A percentile compares a stretch with the other conserved stretches of the same genome.
Evolutionary conservation across 2,329 filamentous ascomycete species (phyloP).

Genomic region (Fusarium brevicatenulatum): DNA sequence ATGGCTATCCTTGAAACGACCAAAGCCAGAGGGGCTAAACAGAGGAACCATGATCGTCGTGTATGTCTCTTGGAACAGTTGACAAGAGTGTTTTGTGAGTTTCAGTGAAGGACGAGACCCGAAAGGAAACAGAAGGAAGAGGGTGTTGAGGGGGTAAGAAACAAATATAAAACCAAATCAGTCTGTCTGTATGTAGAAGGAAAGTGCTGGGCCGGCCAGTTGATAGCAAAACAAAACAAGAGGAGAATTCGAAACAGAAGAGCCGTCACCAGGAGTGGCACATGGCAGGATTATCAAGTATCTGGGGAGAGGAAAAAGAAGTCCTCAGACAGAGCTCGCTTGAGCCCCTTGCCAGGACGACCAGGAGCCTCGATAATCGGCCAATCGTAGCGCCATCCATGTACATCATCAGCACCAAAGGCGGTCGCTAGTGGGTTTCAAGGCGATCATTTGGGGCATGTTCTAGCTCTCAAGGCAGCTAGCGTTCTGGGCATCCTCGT

Average conservation of each 20-base stretch:
- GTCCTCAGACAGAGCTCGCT: conserved; percentile 38
- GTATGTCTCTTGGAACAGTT: conserved; percentile 9
- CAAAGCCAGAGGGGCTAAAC: conserved; percentile 37
- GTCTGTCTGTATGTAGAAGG: conserved; percentile 15
- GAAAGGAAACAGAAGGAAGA: conserved; percentile 25
- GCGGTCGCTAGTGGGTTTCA: conserved; percentile 35
- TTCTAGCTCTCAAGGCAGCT: conserved; percentile 30
- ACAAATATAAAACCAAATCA: conserved; percentile 26
- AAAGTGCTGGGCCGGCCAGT: conserved; percentile 40
- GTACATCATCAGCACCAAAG: conserved; percentile 30
- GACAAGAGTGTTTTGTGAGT: conserved; percentile 10
- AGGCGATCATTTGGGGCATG: conserved; percentile 31
- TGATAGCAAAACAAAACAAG: conserved; percentile 30
- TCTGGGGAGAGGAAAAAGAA: conserved; percentile 22
- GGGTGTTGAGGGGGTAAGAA: conserved; percentile 29
- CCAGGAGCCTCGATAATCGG: neutral
- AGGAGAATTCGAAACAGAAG: conserved; percentile 38
- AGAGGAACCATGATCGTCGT: conserved; percentile 38
- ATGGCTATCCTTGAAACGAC: conserved; percentile 35
- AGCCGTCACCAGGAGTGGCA: conserved; percentile 37
- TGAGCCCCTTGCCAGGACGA: conserved; percentile 32
- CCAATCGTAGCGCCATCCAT: conserved; percentile 20
- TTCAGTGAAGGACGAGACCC: conserved; percentile 32
- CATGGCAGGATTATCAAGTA: conserved; percentile 40
- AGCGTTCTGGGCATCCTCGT: conserved; percentile 27